Base-by-base conservation (phyloP, 768 basidiomycete species). In the Termitomyces sp. region DNA sequence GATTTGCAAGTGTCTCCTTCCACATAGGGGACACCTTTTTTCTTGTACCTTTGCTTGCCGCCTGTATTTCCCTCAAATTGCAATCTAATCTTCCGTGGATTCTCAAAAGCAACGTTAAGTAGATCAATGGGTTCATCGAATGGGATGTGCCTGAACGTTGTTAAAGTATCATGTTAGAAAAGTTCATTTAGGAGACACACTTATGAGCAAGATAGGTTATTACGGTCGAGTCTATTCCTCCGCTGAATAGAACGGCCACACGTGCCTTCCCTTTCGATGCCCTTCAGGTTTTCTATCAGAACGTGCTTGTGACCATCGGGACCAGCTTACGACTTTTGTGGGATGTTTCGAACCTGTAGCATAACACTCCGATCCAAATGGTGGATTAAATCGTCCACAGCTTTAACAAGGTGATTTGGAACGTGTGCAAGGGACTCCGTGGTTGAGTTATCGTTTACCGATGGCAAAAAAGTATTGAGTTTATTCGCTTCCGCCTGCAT, bases 21-120 rank as follows among this genome's bases (percentile, higher is more conserved):
- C 55, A 49, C 55, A 70, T 35, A 60, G 58, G 44, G 56, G 32
- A 62, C 50, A 26, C 54, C n/a, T 57, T 54, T 49, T 58, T 70
- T 77, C 66, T 72, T 75, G 58, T 78, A 74, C 65, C 69, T 76
- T 61, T 78, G 81, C 13, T 75, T 64, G 0, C 74, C 75, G 16
- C 75, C 76, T 32, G 70, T 59, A 60, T 83, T 82, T 13, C 80
- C 78, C 49, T 77, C 76, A 22, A 72, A 59, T 58, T 79, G 75
- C 3, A 77, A 67, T 46, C 75, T 75, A 14, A 89, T 72, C 65
- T 90, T 88, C 6, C 92, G 82, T n/a, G 94, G 94, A 66, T 97
- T 97, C 68, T 98, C 94, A 63, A 98, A 98, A 1, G 92, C 92
- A 5, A 98, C 92, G 64, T 97, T 97, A 8, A 98, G 75, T 1